A percentile compares a stretch with the other conserved stretches of the same genome.
phyloP scores from a whole-genome alignment of 2,329 filamentous ascomycete species.

The Aspergillus aculeatus region DNA sequence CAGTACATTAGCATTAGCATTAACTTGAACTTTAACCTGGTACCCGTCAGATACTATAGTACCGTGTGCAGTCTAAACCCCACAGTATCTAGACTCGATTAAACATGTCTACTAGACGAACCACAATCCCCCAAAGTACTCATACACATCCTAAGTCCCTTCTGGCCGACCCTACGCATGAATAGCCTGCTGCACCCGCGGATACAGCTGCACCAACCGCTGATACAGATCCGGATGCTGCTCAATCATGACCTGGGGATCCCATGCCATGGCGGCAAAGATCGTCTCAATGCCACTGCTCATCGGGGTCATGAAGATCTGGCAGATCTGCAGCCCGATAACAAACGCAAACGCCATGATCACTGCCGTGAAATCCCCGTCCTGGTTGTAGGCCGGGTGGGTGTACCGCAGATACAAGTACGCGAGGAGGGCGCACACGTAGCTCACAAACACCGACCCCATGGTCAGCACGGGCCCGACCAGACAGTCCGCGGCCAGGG shows the following conservation, averaged over 20 bases:
- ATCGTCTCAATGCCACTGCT: slow-evolving; percentile 88
- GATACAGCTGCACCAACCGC: slow-evolving; percentile 77
- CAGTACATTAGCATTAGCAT: too few species aligned
- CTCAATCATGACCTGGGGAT: slow-evolving; percentile 67
- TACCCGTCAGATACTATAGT: too few species aligned
- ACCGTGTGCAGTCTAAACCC: too few species aligned
- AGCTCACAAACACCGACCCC: slow-evolving; percentile 79
- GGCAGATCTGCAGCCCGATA: slow-evolving; percentile 84
- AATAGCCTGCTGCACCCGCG: slow-evolving; percentile 76
- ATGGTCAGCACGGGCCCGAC: slow-evolving; percentile 71
- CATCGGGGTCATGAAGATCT: slow-evolving; percentile 85
- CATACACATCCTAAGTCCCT: too few species aligned
- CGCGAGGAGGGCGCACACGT: slow-evolving; percentile 74
- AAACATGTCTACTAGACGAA: too few species aligned
- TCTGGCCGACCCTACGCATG: too few species aligned
- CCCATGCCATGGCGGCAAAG: slow-evolving; percentile 74
- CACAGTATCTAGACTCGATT: too few species aligned
- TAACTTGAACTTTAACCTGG: too few species aligned
- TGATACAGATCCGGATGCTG: slow-evolving; percentile 81
- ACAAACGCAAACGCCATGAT: slow-evolving; percentile 83
- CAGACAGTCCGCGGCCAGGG: slow-evolving; percentile 83
- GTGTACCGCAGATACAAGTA: slow-evolving; percentile 88
- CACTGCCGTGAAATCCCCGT: slow-evolving; percentile 67
- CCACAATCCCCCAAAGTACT: too few species aligned
- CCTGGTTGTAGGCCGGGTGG: slow-evolving; percentile 72